Evolutionary conservation across 2,329 filamentous ascomycete species (phyloP).

Genomic region (Fusarium penzigii): DNA sequence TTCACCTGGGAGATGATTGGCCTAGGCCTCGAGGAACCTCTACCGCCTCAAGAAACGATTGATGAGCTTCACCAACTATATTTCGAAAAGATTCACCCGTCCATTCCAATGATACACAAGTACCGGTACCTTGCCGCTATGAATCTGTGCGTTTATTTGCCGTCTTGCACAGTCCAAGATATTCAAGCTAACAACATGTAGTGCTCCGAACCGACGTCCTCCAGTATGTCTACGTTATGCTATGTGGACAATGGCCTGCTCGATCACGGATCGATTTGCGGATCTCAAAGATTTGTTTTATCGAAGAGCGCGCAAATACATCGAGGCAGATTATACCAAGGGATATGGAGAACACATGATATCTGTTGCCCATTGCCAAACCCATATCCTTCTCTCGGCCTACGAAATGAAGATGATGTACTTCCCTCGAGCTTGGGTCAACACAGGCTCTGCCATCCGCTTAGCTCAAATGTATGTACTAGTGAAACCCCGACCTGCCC

Average conservation of each 20-base stretch:
- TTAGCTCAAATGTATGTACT: conserved; percentile 74
- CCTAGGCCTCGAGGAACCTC: conserved; percentile 58
- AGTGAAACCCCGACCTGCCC: not conserved
- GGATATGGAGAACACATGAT: conserved; percentile 90
- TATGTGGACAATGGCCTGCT: conserved; percentile 94
- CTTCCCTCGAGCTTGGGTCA: conserved; percentile 95
- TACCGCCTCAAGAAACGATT: conserved; percentile 63
- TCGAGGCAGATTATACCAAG: conserved; percentile 86
- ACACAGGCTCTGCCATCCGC: conserved; percentile 77
- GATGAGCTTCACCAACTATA: conserved; percentile 89
- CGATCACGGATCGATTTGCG: conserved; percentile 78
- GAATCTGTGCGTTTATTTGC: conserved; percentile 62
- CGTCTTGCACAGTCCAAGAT: not conserved
- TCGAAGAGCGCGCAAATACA: conserved; percentile 82
- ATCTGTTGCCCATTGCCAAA: conserved; percentile 81
- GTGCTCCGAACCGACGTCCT: conserved; percentile 79
- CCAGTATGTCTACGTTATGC: conserved; percentile 88
- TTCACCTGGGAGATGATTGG: conserved; percentile 80
- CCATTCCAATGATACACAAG: conserved; percentile 85
- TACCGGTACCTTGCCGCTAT: conserved; percentile 85
- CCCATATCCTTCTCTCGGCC: conserved; percentile 74
- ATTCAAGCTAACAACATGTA: conserved; percentile 31
- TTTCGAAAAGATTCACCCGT: conserved; percentile 87
- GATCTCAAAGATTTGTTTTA: conserved; percentile 88
- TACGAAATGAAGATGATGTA: conserved; percentile 99